Conservation (phyloP, 129 eudicot species). For the Gnaphalium uliginosum region DNA sequence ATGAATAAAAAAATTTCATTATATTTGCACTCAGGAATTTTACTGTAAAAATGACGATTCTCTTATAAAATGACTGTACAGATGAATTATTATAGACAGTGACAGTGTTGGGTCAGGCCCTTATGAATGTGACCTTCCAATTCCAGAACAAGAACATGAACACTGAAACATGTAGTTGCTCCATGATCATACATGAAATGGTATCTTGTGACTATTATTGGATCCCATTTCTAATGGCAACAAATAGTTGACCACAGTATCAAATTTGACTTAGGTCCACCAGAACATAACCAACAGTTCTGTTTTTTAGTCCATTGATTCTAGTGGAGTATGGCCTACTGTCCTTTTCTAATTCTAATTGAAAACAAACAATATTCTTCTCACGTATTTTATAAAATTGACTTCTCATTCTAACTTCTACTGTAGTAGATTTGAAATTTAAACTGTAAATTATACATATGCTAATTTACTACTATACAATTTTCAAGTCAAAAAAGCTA, state of each 20-base stretch:
- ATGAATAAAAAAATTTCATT: too few species aligned
- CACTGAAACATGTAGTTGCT: conserved; percentile 19
- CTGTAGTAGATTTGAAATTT: neutral
- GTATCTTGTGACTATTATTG: conserved; percentile 9
- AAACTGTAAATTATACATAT: neutral
- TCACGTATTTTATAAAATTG: neutral
- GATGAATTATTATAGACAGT: conserved; percentile 15
- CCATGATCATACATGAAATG: conserved; percentile 17
- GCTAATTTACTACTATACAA: too few species aligned
- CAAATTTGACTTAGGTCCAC: conserved; percentile 13
- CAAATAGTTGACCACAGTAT: conserved; percentile 24
- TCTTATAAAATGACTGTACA: conserved; percentile 11
- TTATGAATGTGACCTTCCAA: conserved; percentile 7
- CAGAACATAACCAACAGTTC: neutral
- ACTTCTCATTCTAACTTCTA: neutral
- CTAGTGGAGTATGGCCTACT: conserved; percentile 4
- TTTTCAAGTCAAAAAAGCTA: neutral
- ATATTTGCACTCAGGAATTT: too few species aligned
- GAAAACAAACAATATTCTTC: neutral
- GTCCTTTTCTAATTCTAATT: conserved; percentile 18
- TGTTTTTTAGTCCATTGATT: conserved; percentile 1
- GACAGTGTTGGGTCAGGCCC: neutral
- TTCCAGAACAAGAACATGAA: conserved; percentile 20
- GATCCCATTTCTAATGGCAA: neutral
- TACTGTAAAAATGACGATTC: too few species aligned